Percentiles rank a stretch among this genome's conserved stretches.
phyloP scores from a whole-genome alignment of 1,284 basidiomycete genomes.

The Exobasidium cylindrosporum region DNA sequence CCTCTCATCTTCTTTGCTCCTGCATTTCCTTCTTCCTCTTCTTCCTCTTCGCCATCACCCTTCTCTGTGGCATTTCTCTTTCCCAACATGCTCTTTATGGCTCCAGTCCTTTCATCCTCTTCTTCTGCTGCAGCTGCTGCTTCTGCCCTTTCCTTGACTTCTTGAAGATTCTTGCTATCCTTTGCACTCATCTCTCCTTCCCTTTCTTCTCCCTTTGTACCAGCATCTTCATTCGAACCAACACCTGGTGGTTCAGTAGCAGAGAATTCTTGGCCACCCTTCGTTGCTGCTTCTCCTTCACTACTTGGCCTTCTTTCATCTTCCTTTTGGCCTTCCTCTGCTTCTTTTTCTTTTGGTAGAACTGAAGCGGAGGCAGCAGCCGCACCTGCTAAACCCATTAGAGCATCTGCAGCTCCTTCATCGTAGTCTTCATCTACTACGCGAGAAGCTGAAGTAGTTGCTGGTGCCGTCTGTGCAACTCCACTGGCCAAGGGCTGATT shows the following conservation, averaged over 20 bases:
- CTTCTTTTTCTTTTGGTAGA: neutral
- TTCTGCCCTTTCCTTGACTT: conserved; percentile 12
- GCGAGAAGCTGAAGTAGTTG: conserved; percentile 21
- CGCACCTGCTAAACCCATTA: conserved; percentile 53
- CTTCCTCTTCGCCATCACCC: neutral
- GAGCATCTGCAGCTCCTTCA: conserved; percentile 50
- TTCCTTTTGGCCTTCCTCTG: neutral
- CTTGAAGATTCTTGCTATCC: neutral
- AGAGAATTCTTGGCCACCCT: neutral
- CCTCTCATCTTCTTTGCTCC: neutral
- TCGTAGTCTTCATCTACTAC: conserved; percentile 52
- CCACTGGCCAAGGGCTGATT: conserved; percentile 33
- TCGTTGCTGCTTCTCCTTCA: neutral
- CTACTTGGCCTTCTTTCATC: neutral
- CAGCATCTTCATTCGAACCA: neutral
- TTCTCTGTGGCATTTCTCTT: conserved; percentile 10
- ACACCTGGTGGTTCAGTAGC: neutral
- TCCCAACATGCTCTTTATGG: neutral
- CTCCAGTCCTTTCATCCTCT: conserved; percentile 8
- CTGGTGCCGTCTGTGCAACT: neutral
- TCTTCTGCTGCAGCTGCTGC: conserved; percentile 12
- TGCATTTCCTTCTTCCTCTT: neutral
- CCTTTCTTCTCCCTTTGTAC: neutral
- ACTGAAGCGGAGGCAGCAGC: conserved; percentile 24
- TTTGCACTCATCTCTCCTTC: neutral